A percentile compares a stretch with the other conserved stretches of the same genome.
These are phyloP conservation scores for Silene vulgaris DNA, from an alignment of 179 eudicot species.

Conservation along the genomic window DNA sequence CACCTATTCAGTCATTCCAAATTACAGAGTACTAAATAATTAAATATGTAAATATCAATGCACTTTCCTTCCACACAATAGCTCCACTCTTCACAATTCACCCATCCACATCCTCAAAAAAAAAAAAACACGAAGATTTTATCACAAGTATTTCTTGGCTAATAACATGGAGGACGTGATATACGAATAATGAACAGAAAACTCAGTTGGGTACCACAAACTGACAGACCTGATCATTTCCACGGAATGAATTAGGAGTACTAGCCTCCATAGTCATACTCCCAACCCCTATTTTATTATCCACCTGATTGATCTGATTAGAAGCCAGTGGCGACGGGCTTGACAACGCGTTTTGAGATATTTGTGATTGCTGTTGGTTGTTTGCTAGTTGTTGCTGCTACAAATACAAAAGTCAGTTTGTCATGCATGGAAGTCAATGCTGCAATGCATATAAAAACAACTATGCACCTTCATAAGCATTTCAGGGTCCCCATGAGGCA, in stretches of 20 bases:
- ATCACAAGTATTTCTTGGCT: not conserved
- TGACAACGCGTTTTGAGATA: constrained; percentile 56
- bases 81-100: not conserved
- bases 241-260: constrained; percentile 81
- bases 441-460: constrained; percentile 12
- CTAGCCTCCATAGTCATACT: constrained; percentile 76
- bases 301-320: constrained; percentile 40
- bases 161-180: not conserved
- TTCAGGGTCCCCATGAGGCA: constrained; percentile 31
- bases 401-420: constrained; percentile 17
- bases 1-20: constrained; percentile 2
- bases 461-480: constrained; percentile 34
- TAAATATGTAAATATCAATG: not conserved
- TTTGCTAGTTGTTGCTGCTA: constrained; percentile 46
- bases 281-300: constrained; percentile 48
- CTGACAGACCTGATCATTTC: constrained; percentile 82
- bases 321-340: constrained; percentile 62
- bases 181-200: not conserved
- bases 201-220: not conserved
- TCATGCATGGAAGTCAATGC: constrained; percentile 10
- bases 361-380: constrained; percentile 58
- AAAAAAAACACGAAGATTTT: not conserved
- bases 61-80: constrained; percentile 6
- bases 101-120: not conserved
- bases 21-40: not conserved